Base-by-base conservation (phyloP, 2,329 filamentous ascomycete species). In the Aspergillus bombycis region DNA sequence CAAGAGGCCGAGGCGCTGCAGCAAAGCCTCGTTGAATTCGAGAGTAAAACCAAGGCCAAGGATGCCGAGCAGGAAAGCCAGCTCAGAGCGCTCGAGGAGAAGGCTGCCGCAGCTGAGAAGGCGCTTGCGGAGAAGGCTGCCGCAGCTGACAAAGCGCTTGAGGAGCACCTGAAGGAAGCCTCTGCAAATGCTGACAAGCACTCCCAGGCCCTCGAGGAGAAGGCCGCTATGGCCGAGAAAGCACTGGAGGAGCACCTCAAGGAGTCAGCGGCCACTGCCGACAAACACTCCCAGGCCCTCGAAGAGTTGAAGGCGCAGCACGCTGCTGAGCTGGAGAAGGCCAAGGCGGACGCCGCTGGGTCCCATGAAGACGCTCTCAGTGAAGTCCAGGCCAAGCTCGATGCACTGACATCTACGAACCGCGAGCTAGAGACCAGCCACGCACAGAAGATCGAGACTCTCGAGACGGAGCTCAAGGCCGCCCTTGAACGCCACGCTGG, bases 31-130 rank as follows among this genome's bases (percentile, higher is more conserved):
- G 67, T 74, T 56, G 69, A 75, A 7, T 70, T 79, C 9, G 77
- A 80, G 61, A 68, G 70, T n/a, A 73, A 79, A 65, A 67, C 69
- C 19, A 75, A 78, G 65, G 69, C 71, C n/a, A 80, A 77, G 64
- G 75, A 78, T 36, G 71, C 70, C 21, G 70, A 78, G 52, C 71
- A 79, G 55, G 74, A 77, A 9, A 71, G 64, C 41, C 70, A 74
- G 34, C 60, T 78, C 46, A 74, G 14, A 41, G 34, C 52, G 14
- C 52, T 78, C 19, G 73, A 73, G 54, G 75, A 77, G n/a, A 75
- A 77, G 65, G 74, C 75, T 9, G 70, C 72, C 7, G 71, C 75
- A 16, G 71, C 76, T n/a, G 70, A 73, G 26, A 46, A 75, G 61
- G 72, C 73, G 14, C 52, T 78, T 19, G 73, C 73, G 54, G 75